Base-by-base conservation (phyloP, 1,284 basidiomycete genomes). In the Boletus mariae region DNA sequence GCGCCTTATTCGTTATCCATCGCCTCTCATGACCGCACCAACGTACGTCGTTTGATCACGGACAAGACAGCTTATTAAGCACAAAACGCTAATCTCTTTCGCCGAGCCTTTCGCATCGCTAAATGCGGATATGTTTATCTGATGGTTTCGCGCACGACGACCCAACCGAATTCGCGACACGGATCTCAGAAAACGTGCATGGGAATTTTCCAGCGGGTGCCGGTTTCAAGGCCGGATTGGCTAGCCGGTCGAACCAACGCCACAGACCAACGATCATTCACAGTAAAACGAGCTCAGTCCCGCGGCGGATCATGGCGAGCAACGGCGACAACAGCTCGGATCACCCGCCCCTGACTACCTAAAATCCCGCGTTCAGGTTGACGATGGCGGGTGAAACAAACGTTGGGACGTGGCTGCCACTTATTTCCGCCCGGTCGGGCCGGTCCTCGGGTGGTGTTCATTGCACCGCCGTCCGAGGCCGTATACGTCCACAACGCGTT, bases 81-180 rank as follows among this genome's bases (percentile, higher is more conserved):
- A 57, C 41, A 46, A 52, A 57, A 55, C 40, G 42, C 52, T 49
- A 34, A 50, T 8, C 13, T 45, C 11, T 29, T 50, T 34, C 34
- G 25, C 43, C 43, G 50, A 38, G 6, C 17, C n/a, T 26, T 17
- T 47, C 37, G 20, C 34, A 56, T 54, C 28, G 47, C 55, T 47
- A 38, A 46, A 50, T 48, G 55, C 40, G 28, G 31, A 41, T 34
- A 53, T 57, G 56, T 56, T 23, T 23, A 45, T 54, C 49, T 58
- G 66, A 40, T 49, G 31, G 17, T 9, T 57, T 54, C 47, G 31
- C 43, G 25, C 26, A 15, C 43, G 15, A 49, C 34, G 25, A 48
- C 54, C 13, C 34, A 1, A 35, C 15, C 34, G 12, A n/a, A 10
- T 15, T 5, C 15, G 15, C 31, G 12, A 32, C 31, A 12, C 17